These are phyloP conservation scores for Flaveria brownii DNA, from an alignment of 129 eudicot genomes.

Conservation along the genomic window DNA sequence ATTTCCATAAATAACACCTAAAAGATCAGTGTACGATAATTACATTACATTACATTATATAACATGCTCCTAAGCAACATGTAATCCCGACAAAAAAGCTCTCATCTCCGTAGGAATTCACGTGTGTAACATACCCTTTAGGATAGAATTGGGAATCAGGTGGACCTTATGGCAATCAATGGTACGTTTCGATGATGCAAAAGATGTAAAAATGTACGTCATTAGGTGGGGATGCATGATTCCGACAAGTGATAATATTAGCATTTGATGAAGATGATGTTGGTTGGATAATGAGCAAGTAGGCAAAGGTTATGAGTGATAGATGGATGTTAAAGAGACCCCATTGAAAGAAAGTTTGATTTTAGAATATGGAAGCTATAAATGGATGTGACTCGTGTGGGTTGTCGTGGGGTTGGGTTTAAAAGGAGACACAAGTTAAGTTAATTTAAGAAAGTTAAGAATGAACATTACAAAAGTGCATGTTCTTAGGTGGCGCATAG, in stretches of 20 bases:
- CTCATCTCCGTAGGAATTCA: background rate
- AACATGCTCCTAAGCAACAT: background rate
- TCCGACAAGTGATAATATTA: background rate
- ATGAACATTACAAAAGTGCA: constrained; percentile 15
- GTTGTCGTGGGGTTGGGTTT: constrained; percentile 23
- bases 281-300: background rate
- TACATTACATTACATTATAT: background rate
- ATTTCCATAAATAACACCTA: background rate
- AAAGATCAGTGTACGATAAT: background rate
- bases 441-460: constrained; percentile 26
- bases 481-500: constrained; percentile 34
- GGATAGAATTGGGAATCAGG: background rate
- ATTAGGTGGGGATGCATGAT: constrained; percentile 2
- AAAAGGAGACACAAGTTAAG: constrained; percentile 31
- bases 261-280: constrained; percentile 1
- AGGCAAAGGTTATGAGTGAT: constrained; percentile 6
- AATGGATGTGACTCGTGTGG: constrained; percentile 22
- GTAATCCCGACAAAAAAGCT: background rate
- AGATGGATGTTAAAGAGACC: constrained; percentile 12
- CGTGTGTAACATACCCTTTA: background rate
- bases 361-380: constrained; percentile 1
- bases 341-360: constrained; percentile 21
- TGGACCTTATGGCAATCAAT: too few species aligned
- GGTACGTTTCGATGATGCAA: background rate
- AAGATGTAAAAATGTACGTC: background rate